Percentiles rank a stretch among this genome's conserved stretches.
Evolutionary conservation across 495 filamentous ascomycete species (phyloP).

Genomic region (Aspergillus ellipticus): DNA sequence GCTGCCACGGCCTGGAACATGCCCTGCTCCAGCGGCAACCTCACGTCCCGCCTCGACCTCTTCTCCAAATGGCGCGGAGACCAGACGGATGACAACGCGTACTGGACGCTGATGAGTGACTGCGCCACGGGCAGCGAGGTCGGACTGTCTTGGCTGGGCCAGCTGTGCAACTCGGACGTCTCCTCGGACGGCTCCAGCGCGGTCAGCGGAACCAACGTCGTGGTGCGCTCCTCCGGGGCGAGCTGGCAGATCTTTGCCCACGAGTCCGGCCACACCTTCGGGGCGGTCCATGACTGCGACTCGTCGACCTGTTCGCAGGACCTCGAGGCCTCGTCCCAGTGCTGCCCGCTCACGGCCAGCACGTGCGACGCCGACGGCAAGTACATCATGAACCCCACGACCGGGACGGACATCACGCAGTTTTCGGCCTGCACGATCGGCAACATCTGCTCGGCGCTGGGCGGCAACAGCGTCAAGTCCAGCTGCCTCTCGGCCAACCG

Average conservation of each 20-base stretch:
- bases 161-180: constrained; percentile 68
- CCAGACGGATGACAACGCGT: constrained; percentile 72
- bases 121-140: constrained; percentile 86
- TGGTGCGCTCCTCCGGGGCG: constrained; percentile 67
- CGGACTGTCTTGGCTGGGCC: constrained; percentile 89
- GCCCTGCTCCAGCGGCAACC: constrained; percentile 59
- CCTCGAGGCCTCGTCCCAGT: constrained; percentile 66
- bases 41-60: constrained; percentile 75
- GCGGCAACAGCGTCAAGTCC: constrained; percentile 71
- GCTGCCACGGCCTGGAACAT: constrained; percentile 76
- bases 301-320: constrained; percentile 58
- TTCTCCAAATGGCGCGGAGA: constrained; percentile 87
- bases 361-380: constrained; percentile 70
- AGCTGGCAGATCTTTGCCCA: constrained; percentile 98
- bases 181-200: constrained; percentile 50
- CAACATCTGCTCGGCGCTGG: constrained; percentile 91
- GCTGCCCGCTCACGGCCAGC: constrained; percentile 71
- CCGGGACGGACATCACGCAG: constrained; percentile 60
- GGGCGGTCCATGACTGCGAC: constrained; percentile 91
- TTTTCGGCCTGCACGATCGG: constrained; percentile 90
- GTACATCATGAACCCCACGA: constrained; percentile 96
- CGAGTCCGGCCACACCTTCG: constrained; percentile 92
- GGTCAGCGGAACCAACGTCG: constrained; percentile 84
- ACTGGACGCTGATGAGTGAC: constrained; percentile 88
- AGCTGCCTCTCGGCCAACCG: constrained; percentile 77